Evolutionary conservation across 257 asterid species (phyloP).

Genomic region (Verbena officinalis): DNA sequence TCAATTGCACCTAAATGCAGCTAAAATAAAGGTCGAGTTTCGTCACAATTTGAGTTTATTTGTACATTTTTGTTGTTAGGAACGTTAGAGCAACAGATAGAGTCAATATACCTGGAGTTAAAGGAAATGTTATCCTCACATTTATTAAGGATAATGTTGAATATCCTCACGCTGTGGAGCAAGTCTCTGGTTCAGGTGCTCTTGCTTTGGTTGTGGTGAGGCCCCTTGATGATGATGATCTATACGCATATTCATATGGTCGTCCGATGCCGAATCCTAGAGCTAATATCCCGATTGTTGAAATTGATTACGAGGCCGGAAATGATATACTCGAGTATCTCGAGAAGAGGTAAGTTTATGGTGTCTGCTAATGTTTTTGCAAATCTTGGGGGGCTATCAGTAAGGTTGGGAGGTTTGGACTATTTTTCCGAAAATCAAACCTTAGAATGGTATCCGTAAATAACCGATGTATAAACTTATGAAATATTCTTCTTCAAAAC

Average conservation of each 20-base stretch:
- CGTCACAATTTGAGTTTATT: background rate
- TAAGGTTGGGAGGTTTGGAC: too few species aligned
- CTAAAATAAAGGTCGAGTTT: background rate
- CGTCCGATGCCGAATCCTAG: background rate
- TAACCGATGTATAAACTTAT: background rate
- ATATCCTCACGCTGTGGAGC: background rate
- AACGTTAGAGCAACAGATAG: background rate
- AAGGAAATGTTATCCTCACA: slow-evolving; percentile 9
- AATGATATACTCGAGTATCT: slow-evolving; percentile 20
- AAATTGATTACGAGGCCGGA: slow-evolving; percentile 27
- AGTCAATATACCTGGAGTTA: background rate
- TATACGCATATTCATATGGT: background rate
- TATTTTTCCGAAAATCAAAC: too few species aligned
- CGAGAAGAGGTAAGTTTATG: slow-evolving; percentile 23
- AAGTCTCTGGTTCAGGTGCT: background rate
- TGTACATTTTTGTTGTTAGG: background rate
- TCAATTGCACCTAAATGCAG: background rate
- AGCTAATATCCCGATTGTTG: slow-evolving; percentile 12
- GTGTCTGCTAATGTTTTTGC: background rate
- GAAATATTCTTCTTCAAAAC: background rate
- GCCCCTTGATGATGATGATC: slow-evolving; percentile 13
- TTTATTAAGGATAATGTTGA: background rate
- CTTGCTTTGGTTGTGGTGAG: background rate
- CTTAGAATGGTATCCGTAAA: too few species aligned
- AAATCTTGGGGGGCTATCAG: too few species aligned